Percentiles rank a stretch among this genome's conserved stretches.
Evolutionary conservation across 2,329 filamentous ascomycete species (phyloP).

Genomic region (Aspergillus spinulosporus): DNA sequence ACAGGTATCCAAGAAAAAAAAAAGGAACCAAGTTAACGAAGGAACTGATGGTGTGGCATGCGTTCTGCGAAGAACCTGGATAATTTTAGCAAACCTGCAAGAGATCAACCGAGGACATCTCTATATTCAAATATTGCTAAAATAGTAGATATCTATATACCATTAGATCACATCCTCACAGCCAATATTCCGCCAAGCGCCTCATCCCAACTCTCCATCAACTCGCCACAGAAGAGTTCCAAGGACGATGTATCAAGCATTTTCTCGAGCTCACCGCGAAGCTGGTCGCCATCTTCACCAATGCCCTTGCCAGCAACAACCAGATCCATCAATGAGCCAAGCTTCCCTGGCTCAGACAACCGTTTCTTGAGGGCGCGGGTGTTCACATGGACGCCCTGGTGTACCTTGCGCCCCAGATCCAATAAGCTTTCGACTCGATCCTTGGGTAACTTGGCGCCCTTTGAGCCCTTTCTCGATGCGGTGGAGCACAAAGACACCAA

Average conservation of each 20-base stretch:
- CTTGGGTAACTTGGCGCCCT: conserved; percentile 34
- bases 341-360: conserved; percentile 42
- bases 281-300: conserved; percentile 26
- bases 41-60: background rate
- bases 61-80: background rate
- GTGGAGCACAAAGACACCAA: conserved; percentile 35
- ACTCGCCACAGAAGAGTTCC: conserved; percentile 45
- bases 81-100: background rate
- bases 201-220: conserved; percentile 52
- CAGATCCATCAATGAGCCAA: conserved; percentile 44
- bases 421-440: conserved; percentile 35
- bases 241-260: conserved; percentile 40
- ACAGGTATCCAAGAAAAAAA: too few species aligned
- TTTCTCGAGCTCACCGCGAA: conserved; percentile 36
- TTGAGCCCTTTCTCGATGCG: conserved; percentile 34
- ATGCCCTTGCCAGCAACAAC: conserved; percentile 32
- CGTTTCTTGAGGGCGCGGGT: conserved; percentile 39
- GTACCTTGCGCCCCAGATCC: conserved; percentile 28
- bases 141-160: background rate
- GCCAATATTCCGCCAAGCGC: conserved; percentile 43
- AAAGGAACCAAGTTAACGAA: background rate
- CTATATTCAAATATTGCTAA: background rate
- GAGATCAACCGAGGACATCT: background rate
- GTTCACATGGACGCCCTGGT: conserved; percentile 38
- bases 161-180: conserved; percentile 28